Percentiles rank a stretch among this genome's conserved stretches.
Evolutionary conservation across 1,284 basidiomycete genomes (phyloP).

Genomic region (Meira miltonrushii): DNA sequence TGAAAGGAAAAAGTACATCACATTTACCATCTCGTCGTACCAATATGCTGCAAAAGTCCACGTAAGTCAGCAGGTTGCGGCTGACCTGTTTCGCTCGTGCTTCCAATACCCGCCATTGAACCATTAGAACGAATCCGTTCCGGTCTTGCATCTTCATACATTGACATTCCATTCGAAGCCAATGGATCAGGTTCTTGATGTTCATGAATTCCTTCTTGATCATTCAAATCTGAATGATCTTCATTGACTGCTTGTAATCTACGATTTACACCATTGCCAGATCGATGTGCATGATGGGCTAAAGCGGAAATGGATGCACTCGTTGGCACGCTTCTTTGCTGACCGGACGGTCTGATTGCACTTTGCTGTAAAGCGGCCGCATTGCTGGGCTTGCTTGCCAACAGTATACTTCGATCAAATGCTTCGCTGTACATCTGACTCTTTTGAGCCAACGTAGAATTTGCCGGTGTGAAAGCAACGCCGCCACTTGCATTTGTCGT

Average conservation of each 20-base stretch:
- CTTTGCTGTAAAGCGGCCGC: constrained; percentile 8
- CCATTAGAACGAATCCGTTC: neutral
- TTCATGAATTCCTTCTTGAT: constrained; percentile 6
- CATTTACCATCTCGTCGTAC: neutral
- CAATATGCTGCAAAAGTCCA: constrained; percentile 6
- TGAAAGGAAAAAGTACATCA: too few relatives aligned
- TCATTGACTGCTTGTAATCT: constrained; percentile 8
- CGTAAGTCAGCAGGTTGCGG: neutral
- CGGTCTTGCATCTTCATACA: constrained; percentile 7
- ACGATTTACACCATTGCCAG: neutral
- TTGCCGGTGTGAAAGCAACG: constrained; percentile 13
- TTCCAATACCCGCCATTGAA: neutral
- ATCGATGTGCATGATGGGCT: too few relatives aligned
- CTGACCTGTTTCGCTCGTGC: neutral
- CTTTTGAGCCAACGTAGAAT: constrained; percentile 17
- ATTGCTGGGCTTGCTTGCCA: constrained; percentile 15
- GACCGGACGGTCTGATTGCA: neutral
- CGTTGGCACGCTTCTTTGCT: too few relatives aligned
- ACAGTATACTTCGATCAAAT: constrained; percentile 16
- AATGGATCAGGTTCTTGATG: constrained; percentile 11
- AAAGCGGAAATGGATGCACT: too few relatives aligned
- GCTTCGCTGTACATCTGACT: constrained; percentile 20
- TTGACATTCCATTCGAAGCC: neutral
- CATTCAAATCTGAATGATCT: neutral
- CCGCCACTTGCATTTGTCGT: neutral